Conservation (phyloP, 768 basidiomycete genomes). For the Heimioporus sp. region DNA sequence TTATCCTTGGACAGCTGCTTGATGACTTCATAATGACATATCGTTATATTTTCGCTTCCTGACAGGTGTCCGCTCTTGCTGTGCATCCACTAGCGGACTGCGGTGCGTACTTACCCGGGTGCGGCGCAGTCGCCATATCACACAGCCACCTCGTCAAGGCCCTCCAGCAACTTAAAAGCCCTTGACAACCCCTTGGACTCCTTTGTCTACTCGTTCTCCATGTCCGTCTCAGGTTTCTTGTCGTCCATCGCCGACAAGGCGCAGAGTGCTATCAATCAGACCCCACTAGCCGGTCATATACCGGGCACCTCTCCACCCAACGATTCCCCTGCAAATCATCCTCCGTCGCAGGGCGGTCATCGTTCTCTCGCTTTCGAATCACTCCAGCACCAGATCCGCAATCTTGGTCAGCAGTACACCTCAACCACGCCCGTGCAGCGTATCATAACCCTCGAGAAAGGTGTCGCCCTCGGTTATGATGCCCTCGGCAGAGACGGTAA, state of each 20-base stretch:
- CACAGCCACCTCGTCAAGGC: conserved; percentile 21
- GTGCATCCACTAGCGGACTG: conserved; percentile 1
- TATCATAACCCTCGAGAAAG: conserved; percentile 77
- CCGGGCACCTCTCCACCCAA: conserved; percentile 42
- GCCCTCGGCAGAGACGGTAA: conserved; percentile 63
- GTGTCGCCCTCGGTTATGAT: conserved; percentile 74
- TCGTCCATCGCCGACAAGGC: conserved; percentile 74
- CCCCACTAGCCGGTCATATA: conserved; percentile 56
- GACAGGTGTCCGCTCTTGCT: conserved; percentile 5
- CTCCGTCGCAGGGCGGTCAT: conserved; percentile 37
- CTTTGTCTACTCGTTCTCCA: conserved; percentile 25
- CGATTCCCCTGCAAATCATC: conserved; percentile 41
- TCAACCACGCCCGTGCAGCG: conserved; percentile 68
- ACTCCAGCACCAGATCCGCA: conserved; percentile 70
- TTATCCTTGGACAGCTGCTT: conserved; percentile 19
- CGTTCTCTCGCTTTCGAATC: conserved; percentile 58
- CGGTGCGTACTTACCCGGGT: background rate
- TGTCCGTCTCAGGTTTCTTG: conserved; percentile 64
- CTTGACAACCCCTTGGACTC: conserved; percentile 8
- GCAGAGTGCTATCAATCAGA: conserved; percentile 63
- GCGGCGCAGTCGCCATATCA: conserved; percentile 6
- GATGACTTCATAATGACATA: conserved; percentile 26
- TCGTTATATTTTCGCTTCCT: conserved; percentile 9
- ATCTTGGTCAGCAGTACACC: conserved; percentile 74
- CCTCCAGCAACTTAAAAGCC: conserved; percentile 14